Percentiles rank a stretch among this genome's conserved stretches.
Evolutionary conservation across 2,329 filamentous ascomycete genomes (phyloP).

Genomic region (Zelopaecilomyces penicillatus): DNA sequence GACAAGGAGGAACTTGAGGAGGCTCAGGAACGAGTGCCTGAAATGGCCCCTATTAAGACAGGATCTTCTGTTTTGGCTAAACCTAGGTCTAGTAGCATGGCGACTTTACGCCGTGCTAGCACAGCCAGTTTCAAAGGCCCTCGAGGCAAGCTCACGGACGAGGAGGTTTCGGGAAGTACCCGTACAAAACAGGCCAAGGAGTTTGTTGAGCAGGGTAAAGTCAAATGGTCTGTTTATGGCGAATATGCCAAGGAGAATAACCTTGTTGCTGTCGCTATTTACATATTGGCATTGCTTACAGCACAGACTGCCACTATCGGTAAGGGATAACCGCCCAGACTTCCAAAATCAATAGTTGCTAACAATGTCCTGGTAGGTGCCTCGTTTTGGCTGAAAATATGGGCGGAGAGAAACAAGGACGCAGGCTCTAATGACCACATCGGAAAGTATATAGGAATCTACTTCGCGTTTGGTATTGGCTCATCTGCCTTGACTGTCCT

Average conservation of each 20-base stretch:
- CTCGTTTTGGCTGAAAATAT: conserved; percentile 87
- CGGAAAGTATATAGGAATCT: conserved; percentile 88
- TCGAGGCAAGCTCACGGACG: conserved; percentile 74
- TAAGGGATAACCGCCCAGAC: conserved; percentile 21
- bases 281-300: conserved; percentile 66
- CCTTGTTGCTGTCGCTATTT: conserved; percentile 71
- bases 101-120: conserved; percentile 80
- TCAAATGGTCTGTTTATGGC: conserved; percentile 87
- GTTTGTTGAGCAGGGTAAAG: conserved; percentile 86
- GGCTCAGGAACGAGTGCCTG: conserved; percentile 66
- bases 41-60: conserved; percentile 65
- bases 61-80: conserved; percentile 41
- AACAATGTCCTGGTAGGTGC: conserved; percentile 37
- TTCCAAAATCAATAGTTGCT: too few species aligned
- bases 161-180: conserved; percentile 62
- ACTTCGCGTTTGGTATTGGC: conserved; percentile 89
- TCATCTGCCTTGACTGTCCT: conserved; percentile 76
- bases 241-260: conserved; percentile 97
- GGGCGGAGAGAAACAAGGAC: conserved; percentile 72
- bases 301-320: conserved; percentile 77
- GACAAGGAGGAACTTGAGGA: conserved; percentile 65
- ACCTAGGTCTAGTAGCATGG: conserved; percentile 59
- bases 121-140: conserved; percentile 83
- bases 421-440: conserved; percentile 63
- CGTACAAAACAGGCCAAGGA: conserved; percentile 86